These are phyloP conservation scores for Vigna reflexopilosa DNA, from an alignment of 306 rosid genomes.

Conservation along the genomic window DNA sequence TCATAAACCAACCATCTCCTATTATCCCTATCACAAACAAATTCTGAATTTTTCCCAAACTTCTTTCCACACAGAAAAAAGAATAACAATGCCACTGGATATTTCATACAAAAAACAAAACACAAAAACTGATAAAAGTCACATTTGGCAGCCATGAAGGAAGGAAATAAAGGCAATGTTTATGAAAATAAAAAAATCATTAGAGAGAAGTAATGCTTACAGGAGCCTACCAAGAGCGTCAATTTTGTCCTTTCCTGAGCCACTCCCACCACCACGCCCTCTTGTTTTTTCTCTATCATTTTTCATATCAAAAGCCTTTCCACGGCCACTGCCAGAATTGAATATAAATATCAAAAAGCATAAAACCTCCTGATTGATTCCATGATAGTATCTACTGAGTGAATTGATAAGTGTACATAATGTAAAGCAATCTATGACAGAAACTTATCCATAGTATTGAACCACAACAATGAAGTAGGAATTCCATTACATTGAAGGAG, in stretches of 20 bases:
- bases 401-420: not conserved
- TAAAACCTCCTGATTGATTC: not conserved
- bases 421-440: not conserved
- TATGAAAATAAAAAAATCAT: not conserved
- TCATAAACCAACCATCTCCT: no score
- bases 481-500: not conserved
- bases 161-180: not conserved
- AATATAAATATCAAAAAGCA: slow-evolving; percentile 34
- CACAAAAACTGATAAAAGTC: not conserved
- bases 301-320: no score
- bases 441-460: not conserved
- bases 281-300: slow-evolving; percentile 56
- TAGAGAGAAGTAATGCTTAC: slow-evolving; percentile 57
- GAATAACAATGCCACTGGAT: not conserved
- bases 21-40: not conserved
- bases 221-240: slow-evolving; percentile 93
- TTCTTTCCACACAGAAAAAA: slow-evolving; percentile 7
- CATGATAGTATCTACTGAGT: not conserved
- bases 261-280: slow-evolving; percentile 55
- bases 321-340: slow-evolving; percentile 64
- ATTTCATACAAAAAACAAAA: not conserved
- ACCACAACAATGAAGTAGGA: not conserved
- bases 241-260: slow-evolving; percentile 79
- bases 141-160: not conserved
- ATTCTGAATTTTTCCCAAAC: not conserved